Base-by-base conservation (phyloP, 257 asterid genomes). In the Capsicum pubescens region DNA sequence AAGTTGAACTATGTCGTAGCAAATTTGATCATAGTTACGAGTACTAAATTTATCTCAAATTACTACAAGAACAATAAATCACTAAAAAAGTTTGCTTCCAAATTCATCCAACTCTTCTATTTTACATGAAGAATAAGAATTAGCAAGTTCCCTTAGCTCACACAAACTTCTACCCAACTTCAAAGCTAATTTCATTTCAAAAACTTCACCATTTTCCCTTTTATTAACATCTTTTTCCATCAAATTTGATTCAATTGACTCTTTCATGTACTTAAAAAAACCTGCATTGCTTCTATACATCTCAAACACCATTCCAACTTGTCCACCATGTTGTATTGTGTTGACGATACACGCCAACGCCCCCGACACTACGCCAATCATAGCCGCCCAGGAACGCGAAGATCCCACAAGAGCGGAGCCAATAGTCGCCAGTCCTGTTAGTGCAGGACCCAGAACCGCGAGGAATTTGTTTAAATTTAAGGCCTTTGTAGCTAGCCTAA, bases 231-330 rank as follows among this genome's bases (percentile, higher is more conserved):
- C 93, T 36, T 67, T 85, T 83, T 92, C 93, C 42, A 70, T 82
- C 91, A 93, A 55, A 36, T 87, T 91, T 32, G 84, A 82, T 36
- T 87, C 93, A 9, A 93, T 92, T 7, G 92, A 79, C 32, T 93
- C 94, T 54, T 93, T 92, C 92, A 94, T 88, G 64, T 84, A 54
- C 86, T 85, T 81, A 13, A 93, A 94, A 84, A 93, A 93, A 7
- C 98, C 98, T 0, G 97, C 97, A 6, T 91, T 91, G 87, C 90
- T 86, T 46, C 98, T 74, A 77, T 94, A 94, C 97, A 91, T 92
- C 83, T 94, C 98, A 21, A 90, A 90, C 89, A 92, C 92, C 97
- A 93, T 94, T 6, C 98, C 98, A 16, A 93, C 93, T 68, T 93
- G 97, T 26, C 92, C 93, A 0, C 97, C 98, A 81, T 94, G 98